Conservation (phyloP, 768 basidiomycete genomes). For the Infundibulicybe gibba region DNA sequence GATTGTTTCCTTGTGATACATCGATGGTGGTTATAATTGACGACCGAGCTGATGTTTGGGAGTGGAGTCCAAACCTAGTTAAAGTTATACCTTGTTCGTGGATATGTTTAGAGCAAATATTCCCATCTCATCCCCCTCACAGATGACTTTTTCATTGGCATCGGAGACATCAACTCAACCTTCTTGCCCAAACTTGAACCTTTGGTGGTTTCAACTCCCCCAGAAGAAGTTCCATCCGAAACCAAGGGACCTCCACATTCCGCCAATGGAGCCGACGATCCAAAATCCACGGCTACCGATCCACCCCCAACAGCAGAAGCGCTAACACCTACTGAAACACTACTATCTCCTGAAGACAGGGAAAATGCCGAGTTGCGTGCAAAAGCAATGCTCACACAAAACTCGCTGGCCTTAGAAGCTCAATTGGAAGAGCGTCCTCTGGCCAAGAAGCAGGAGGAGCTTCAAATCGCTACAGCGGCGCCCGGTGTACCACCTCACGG, state of each 20-base stretch:
- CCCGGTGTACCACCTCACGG: constrained; percentile 25
- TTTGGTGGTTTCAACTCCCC: constrained; percentile 32
- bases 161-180: constrained; percentile 96
- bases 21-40: constrained; percentile 99
- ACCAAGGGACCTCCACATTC: constrained; percentile 2
- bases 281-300: constrained; percentile 7
- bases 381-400: constrained; percentile 62
- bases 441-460: constrained; percentile 82
- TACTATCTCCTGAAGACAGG: constrained; percentile 30
- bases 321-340: constrained; percentile 12
- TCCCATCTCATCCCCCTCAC: constrained; percentile 13
- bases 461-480: constrained; percentile 36
- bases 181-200: constrained; percentile 82
- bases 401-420: constrained; percentile 75
- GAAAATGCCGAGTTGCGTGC: constrained; percentile 41
- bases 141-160: constrained; percentile 99
- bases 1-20: constrained; percentile 94
- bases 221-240: constrained; percentile 9
- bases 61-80: constrained; percentile 93
- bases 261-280: neutral
- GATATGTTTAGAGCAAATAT: constrained; percentile 2
- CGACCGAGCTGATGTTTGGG: constrained; percentile 98
- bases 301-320: constrained; percentile 17
- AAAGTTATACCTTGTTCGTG: constrained; percentile 93
- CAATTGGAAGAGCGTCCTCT: constrained; percentile 85